Evolutionary conservation across 805 yeast genomes (phyloP).

Genomic region (Cyberlindnera veronae): DNA sequence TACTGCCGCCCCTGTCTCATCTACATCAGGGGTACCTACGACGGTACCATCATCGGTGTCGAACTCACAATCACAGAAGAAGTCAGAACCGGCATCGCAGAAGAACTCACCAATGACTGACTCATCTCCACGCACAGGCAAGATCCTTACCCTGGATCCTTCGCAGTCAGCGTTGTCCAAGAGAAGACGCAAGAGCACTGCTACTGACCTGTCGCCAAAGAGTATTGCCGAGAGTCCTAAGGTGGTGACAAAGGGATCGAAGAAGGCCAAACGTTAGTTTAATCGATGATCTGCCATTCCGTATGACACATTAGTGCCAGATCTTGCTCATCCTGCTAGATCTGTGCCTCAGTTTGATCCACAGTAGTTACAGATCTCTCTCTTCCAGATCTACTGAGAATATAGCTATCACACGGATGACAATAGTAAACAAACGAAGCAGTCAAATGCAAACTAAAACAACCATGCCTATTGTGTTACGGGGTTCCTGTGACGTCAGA

Average conservation of each 20-base stretch:
- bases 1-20: background rate
- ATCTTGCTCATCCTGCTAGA: too few relatives aligned
- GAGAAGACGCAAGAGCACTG: constrained; percentile 30
- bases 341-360: too few relatives aligned
- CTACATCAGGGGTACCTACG: background rate
- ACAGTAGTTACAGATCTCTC: too few relatives aligned
- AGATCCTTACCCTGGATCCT: constrained; percentile 27
- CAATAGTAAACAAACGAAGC: too few relatives aligned
- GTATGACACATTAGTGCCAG: too few relatives aligned
- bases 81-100: constrained; percentile 2
- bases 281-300: too few relatives aligned
- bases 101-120: constrained; percentile 11
- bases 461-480: too few relatives aligned
- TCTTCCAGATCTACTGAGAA: too few relatives aligned
- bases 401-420: too few relatives aligned
- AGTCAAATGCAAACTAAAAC: too few relatives aligned
- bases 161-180: constrained; percentile 34
- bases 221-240: constrained; percentile 17
- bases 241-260: background rate
- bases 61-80: constrained; percentile 1
- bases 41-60: too few relatives aligned
- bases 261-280: background rate
- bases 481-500: too few relatives aligned
- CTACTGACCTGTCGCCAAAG: constrained; percentile 26
- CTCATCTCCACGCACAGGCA: constrained; percentile 9